Percentiles rank a stretch among this genome's conserved stretches.
phyloP scores from a whole-genome alignment of 352 stramenopile species.

The Globisporangium nagaii region DNA sequence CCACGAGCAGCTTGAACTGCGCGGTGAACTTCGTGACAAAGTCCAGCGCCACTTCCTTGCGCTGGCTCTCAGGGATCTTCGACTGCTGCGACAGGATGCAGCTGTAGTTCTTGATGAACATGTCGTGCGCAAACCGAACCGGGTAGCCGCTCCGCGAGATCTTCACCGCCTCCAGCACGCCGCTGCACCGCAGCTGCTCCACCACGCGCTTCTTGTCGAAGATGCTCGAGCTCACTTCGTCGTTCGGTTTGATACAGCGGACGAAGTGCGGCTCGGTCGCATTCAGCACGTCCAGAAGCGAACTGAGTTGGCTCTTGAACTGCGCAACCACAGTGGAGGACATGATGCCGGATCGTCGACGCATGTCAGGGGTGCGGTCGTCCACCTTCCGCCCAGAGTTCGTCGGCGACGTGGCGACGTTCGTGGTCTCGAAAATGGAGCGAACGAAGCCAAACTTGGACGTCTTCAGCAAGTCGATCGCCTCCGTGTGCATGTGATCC shows the following conservation, averaged over 20 bases:
- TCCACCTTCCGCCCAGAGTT: conserved; percentile 9
- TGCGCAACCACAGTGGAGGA: conserved; percentile 85
- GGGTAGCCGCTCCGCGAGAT: conserved; percentile 89
- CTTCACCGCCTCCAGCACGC: conserved; percentile 85
- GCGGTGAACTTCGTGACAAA: conserved; percentile 40
- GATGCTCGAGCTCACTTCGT: conserved; percentile 42
- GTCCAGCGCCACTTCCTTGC: conserved; percentile 42
- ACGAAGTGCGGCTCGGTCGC: conserved; percentile 92
- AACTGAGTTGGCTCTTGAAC: conserved; percentile 92
- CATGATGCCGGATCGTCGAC: conserved; percentile 71
- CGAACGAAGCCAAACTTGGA: conserved; percentile 65
- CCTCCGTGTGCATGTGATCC: conserved; percentile 82
- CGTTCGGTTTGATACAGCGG: conserved; percentile 89
- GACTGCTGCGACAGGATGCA: conserved; percentile 54
- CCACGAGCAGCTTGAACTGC: conserved; percentile 28
- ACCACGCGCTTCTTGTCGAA: conserved; percentile 70
- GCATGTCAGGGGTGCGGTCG: conserved; percentile 24
- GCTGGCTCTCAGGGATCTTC: conserved; percentile 26
- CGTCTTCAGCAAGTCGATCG: conserved; percentile 62
- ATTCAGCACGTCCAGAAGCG: conserved; percentile 93
- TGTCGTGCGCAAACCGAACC: conserved; percentile 92
- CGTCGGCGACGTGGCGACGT: conserved; percentile 13
- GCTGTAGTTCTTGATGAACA: conserved; percentile 87
- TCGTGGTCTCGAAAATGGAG: conserved; percentile 53
- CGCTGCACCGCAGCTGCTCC: conserved; percentile 84